Evolutionary conservation across 257 asterid species (phyloP).

Genomic region (Eustoma russellianum): DNA sequence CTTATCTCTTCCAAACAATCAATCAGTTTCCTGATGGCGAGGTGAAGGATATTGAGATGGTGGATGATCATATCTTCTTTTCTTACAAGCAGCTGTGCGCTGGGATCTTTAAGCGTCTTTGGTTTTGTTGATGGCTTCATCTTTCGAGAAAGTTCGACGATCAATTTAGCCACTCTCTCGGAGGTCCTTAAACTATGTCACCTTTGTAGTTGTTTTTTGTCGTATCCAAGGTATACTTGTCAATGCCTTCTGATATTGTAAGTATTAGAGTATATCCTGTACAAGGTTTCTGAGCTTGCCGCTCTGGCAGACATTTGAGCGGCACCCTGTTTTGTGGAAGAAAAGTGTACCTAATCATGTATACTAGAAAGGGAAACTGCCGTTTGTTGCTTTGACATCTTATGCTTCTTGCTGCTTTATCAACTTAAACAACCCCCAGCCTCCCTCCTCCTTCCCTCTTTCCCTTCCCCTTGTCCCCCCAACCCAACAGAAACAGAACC

Average conservation of each 20-base stretch:
- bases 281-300: constrained; percentile 8
- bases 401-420: no score
- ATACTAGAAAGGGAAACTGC: background rate
- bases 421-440: no score
- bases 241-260: constrained; percentile 32
- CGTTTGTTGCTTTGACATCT: background rate
- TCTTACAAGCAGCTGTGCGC: no score
- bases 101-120: background rate
- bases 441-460: no score
- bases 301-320: background rate
- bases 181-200: constrained; percentile 21
- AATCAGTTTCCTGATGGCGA: no score
- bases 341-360: constrained; percentile 6
- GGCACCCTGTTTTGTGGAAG: background rate
- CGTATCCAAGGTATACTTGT: constrained; percentile 21
- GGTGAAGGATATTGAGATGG: no score
- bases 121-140: constrained; percentile 18
- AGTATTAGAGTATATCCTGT: constrained; percentile 24
- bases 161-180: constrained; percentile 18
- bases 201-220: constrained; percentile 18
- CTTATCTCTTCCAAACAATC: no score
- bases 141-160: constrained; percentile 13
- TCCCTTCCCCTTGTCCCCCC: no score
- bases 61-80: no score
- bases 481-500: no score